These are phyloP conservation scores for Calycina herbarum DNA, from an alignment of 2,329 filamentous ascomycete genomes.

Conservation along the genomic window DNA sequence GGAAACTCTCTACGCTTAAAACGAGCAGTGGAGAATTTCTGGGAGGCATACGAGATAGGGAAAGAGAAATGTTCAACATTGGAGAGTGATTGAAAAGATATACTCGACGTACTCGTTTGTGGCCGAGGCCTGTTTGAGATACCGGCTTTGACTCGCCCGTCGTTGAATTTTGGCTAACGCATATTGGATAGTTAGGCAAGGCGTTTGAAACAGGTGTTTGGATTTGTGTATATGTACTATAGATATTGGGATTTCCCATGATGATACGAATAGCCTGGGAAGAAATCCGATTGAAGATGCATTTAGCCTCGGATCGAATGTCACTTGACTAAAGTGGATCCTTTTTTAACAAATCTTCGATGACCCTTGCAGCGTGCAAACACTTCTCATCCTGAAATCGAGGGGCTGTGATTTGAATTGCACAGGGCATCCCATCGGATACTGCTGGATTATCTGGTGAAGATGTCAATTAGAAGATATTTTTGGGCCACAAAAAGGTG, in stretches of 20 bases:
- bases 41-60: too few relatives aligned
- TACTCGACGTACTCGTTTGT: too few relatives aligned
- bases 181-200: too few relatives aligned
- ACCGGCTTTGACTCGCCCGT: too few relatives aligned
- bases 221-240: not conserved
- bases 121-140: too few relatives aligned
- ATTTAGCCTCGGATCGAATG: not conserved
- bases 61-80: too few relatives aligned
- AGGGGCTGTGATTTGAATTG: conserved; percentile 12
- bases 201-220: too few relatives aligned
- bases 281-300: not conserved
- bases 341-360: conserved; percentile 5
- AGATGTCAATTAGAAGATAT: not conserved
- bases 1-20: too few relatives aligned
- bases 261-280: not conserved
- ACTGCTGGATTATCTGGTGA: conserved; percentile 8
- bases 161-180: too few relatives aligned
- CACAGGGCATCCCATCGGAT: conserved; percentile 15
- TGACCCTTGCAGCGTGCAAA: conserved; percentile 3
- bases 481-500: not conserved
- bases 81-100: too few relatives aligned
- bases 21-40: too few relatives aligned
- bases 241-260: not conserved
- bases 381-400: conserved; percentile 7
- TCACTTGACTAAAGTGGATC: not conserved